Conservation (phyloP, 371 early-diverging fungal species). For the Circinella minor region DNA sequence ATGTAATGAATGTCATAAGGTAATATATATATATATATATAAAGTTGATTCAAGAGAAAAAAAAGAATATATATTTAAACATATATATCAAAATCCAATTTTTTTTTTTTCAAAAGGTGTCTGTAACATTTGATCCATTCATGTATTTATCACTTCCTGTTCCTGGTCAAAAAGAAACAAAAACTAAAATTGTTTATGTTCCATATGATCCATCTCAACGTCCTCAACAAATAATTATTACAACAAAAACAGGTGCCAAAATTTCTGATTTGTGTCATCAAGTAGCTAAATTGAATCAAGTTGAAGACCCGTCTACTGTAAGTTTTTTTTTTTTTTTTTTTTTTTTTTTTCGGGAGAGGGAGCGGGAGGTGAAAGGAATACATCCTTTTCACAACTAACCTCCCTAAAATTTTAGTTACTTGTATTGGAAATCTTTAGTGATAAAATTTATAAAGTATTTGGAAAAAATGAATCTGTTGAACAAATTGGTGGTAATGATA, state of each 20-base stretch:
- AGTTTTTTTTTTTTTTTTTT: conserved; percentile 12
- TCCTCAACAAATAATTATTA: conserved; percentile 33
- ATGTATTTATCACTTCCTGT: conserved; percentile 70
- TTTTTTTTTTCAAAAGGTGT: conserved; percentile 34
- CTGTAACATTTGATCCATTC: conserved; percentile 78
- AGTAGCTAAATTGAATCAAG: conserved; percentile 61
- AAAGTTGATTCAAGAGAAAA: no score
- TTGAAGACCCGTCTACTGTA: conserved; percentile 44
- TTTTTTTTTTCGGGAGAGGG: no score
- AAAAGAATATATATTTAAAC: no score
- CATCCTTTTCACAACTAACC: neutral
- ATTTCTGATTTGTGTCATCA: conserved; percentile 63
- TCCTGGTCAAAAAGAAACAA: conserved; percentile 55
- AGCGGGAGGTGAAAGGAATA: no score
- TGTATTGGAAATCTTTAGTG: conserved; percentile 64
- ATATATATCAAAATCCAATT: neutral
- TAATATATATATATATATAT: neutral
- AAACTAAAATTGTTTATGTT: conserved; percentile 56
- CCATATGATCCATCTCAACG: conserved; percentile 55
- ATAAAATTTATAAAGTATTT: conserved; percentile 71
- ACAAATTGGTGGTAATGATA: conserved; percentile 61
- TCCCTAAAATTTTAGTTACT: conserved; percentile 33
- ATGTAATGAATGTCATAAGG: conserved; percentile 71
- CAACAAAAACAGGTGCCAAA: conserved; percentile 62
- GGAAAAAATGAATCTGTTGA: conserved; percentile 65